Conservation (phyloP, 345 rosid species). For the Salix purpurea region DNA sequence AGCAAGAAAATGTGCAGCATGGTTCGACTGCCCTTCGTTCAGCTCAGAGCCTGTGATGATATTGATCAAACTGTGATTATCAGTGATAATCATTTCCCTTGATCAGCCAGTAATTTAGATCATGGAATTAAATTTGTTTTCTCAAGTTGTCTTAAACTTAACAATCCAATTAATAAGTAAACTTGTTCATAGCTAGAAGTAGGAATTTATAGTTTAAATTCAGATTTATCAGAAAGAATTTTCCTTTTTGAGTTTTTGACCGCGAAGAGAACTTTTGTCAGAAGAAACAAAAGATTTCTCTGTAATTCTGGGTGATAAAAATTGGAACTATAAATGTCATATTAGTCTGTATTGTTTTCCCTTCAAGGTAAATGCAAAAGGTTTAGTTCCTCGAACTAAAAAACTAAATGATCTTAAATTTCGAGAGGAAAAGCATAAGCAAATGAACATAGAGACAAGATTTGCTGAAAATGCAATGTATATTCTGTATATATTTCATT, state of each 20-base stretch:
- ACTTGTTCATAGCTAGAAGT: neutral
- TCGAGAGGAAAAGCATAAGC: neutral
- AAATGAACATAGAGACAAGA: neutral
- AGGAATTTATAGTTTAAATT: neutral
- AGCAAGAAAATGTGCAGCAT: neutral
- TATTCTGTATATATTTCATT: neutral
- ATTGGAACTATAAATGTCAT: neutral
- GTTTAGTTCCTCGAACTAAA: neutral
- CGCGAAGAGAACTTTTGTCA: neutral
- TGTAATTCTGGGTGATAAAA: neutral
- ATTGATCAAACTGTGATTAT: too few relatives aligned
- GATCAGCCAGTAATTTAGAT: too few relatives aligned
- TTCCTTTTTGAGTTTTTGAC: neutral
- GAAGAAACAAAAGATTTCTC: neutral
- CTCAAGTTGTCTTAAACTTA: too few relatives aligned
- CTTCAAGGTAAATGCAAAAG: neutral
- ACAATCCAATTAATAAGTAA: neutral
- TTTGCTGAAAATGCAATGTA: neutral
- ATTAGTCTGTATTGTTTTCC: neutral
- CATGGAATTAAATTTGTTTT: too few relatives aligned
- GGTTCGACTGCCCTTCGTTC: neutral
- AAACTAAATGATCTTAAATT: neutral
- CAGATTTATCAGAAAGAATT: neutral
- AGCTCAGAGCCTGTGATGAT: neutral
- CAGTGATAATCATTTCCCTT: too few relatives aligned